phyloP scores from a whole-genome alignment of 2,329 filamentous ascomycete genomes.

The Phyllosticta citriasiana region DNA sequence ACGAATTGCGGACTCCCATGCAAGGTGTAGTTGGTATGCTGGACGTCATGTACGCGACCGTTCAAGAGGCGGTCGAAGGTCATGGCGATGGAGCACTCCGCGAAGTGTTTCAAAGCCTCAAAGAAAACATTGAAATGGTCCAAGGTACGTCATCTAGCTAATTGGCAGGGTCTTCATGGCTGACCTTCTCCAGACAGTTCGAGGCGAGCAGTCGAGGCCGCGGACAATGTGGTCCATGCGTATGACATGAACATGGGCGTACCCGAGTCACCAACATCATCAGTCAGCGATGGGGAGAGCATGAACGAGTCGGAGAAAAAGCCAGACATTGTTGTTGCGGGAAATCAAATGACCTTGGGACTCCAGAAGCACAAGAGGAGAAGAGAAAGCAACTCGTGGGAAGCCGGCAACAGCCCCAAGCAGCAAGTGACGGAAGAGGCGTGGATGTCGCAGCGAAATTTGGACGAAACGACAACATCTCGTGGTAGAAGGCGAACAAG shows the following conservation, averaged over 20 bases:
- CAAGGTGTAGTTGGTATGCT: conserved; percentile 68
- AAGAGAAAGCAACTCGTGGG: conserved; percentile 28
- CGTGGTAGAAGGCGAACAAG: not conserved
- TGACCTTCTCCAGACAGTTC: conserved; percentile 48
- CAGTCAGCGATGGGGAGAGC: conserved; percentile 26
- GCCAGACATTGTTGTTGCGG: conserved; percentile 35
- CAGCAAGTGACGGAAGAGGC: conserved; percentile 13
- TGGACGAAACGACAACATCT: not conserved
- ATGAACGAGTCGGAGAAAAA: conserved; percentile 22
- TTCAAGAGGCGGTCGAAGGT: conserved; percentile 53
- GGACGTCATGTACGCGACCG: conserved; percentile 65
- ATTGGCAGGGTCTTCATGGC: conserved; percentile 1
- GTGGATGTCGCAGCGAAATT: not conserved
- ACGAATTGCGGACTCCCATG: conserved; percentile 64
- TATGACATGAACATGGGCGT: conserved; percentile 68
- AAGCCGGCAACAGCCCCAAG: conserved; percentile 13
- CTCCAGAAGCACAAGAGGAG: conserved; percentile 34
- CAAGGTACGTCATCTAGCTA: conserved; percentile 41
- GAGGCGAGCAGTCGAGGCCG: conserved; percentile 60
- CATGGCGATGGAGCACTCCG: conserved; percentile 42
- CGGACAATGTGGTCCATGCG: conserved; percentile 66
- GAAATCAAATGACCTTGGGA: conserved; percentile 30
- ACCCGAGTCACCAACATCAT: conserved; percentile 48
- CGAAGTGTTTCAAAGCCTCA: conserved; percentile 51
- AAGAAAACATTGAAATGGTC: conserved; percentile 60